A percentile compares a stretch with the other conserved stretches of the same genome.
phyloP scores from a whole-genome alignment of 2,329 filamentous ascomycete species.

The Incumbomyces lentus region DNA sequence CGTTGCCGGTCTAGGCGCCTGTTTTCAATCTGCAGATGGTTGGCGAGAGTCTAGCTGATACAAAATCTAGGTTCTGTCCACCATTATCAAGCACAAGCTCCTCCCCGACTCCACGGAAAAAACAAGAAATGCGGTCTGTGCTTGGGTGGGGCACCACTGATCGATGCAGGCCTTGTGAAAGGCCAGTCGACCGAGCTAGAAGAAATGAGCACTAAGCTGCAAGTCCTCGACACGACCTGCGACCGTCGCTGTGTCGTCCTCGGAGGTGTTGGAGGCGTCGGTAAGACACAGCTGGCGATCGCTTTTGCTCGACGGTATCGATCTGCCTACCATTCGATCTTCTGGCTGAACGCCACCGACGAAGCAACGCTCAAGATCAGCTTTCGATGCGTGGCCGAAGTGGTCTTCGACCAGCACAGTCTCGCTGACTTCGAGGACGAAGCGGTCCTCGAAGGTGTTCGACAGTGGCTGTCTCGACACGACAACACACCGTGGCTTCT shows the following conservation, averaged over 20 bases:
- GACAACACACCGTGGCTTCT: slow-evolving; percentile 19
- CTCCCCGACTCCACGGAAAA: too few relatives aligned
- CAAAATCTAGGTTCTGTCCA: not conserved
- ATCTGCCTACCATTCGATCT: slow-evolving; percentile 29
- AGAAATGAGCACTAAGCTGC: slow-evolving; percentile 9
- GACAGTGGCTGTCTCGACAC: slow-evolving; percentile 11
- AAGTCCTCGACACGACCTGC: not conserved
- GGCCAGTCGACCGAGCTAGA: slow-evolving; percentile 8
- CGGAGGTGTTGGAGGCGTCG: slow-evolving; percentile 39
- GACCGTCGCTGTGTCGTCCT: slow-evolving; percentile 19
- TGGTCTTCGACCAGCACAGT: not conserved
- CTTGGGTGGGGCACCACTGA: not conserved
- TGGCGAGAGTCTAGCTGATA: not conserved
- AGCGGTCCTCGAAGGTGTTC: not conserved
- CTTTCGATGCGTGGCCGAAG: slow-evolving; percentile 8
- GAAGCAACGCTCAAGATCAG: slow-evolving; percentile 30
- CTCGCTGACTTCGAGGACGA: not conserved
- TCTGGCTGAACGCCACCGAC: slow-evolving; percentile 36
- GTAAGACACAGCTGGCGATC: slow-evolving; percentile 12
- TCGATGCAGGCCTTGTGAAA: not conserved
- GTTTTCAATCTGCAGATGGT: not conserved
- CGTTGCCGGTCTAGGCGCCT: not conserved
- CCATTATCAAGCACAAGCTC: too few relatives aligned
- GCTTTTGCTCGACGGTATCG: slow-evolving; percentile 28
- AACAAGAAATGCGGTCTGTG: too few relatives aligned